Evolutionary conservation across 495 filamentous ascomycete species (phyloP).

Genomic region (Eremomyces bilateralis): DNA sequence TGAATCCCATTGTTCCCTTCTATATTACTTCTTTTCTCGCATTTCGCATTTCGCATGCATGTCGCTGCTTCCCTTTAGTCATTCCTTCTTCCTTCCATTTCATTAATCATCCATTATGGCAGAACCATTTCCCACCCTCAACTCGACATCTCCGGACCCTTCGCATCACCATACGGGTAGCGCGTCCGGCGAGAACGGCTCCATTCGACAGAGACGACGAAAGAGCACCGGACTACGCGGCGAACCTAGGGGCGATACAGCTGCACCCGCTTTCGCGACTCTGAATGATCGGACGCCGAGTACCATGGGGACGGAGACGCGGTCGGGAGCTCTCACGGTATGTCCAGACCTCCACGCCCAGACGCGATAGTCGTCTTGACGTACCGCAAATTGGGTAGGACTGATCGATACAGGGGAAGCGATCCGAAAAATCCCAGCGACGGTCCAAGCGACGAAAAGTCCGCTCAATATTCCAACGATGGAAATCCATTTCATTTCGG

Average conservation of each 20-base stretch:
- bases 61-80: no score
- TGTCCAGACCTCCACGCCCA: neutral
- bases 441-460: constrained; percentile 22
- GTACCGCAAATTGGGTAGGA: neutral
- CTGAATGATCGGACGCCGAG: constrained; percentile 1
- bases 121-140: no score
- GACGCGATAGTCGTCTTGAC: neutral
- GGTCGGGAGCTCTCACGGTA: neutral
- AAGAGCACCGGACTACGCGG: constrained; percentile 9
- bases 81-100: no score
- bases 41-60: no score
- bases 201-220: no score
- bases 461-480: constrained; percentile 15
- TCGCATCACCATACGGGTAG: no score
- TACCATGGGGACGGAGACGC: neutral
- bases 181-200: no score
- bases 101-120: no score
- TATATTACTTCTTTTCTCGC: no score
- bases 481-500: constrained; percentile 16
- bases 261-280: constrained; percentile 9
- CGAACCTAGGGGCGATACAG: constrained; percentile 10
- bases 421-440: constrained; percentile 11
- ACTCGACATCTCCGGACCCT: no score
- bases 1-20: no score
- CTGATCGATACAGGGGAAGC: no score